Percentiles rank a stretch among this genome's conserved stretches.
Conservation (phyloP, 345 rosid species). For the Brassica juncea region DNA sequence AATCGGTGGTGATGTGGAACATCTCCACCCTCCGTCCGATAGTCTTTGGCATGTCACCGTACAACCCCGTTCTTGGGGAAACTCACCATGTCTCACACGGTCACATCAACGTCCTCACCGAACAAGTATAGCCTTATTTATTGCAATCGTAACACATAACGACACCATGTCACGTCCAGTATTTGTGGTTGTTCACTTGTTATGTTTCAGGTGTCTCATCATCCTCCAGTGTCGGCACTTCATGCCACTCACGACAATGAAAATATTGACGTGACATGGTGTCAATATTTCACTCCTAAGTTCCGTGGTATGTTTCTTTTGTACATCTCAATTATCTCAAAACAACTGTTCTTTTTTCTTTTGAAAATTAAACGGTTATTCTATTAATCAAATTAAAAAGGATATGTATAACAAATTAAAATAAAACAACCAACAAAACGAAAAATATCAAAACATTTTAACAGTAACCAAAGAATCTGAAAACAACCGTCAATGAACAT, state of each 20-base stretch:
- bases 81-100: constrained; percentile 83
- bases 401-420: background rate
- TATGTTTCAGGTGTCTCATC: constrained; percentile 64
- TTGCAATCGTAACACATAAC: background rate
- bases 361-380: background rate
- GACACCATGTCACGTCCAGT: background rate
- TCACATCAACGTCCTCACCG: constrained; percentile 64
- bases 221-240: constrained; percentile 86
- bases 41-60: constrained; percentile 71
- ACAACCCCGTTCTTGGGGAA: constrained; percentile 88
- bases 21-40: constrained; percentile 63
- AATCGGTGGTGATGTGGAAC: constrained; percentile 62
- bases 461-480: background rate
- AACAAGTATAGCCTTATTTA: constrained; percentile 57
- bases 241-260: constrained; percentile 73
- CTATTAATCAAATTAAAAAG: too few relatives aligned
- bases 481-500: background rate
- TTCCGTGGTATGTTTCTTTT: constrained; percentile 52
- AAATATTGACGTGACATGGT: constrained; percentile 64
- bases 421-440: background rate
- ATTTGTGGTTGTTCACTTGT: background rate
- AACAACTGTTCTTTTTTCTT: background rate
- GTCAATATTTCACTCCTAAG: constrained; percentile 57
- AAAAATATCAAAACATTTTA: background rate
- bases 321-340: background rate